Evolutionary conservation across 805 yeast species (phyloP).

Genomic region (Yamadazyma nakazawae): DNA sequence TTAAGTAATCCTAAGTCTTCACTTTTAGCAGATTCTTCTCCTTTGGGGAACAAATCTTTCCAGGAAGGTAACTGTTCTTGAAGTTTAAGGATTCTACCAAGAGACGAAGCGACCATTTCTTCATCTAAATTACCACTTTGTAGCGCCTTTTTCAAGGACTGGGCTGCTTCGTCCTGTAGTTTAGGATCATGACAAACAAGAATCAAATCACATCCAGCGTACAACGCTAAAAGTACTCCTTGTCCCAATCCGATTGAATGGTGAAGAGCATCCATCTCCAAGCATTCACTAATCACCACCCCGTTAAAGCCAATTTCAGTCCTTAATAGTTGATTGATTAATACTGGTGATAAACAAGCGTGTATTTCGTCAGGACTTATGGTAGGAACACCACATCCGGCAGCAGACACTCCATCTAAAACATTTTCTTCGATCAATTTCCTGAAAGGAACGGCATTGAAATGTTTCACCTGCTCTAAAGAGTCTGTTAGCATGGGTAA

Average conservation of each 20-base stretch:
- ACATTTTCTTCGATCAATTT: conserved; percentile 41
- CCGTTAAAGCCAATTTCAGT: conserved; percentile 53
- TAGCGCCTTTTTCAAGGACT: conserved; percentile 36
- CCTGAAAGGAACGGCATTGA: conserved; percentile 50
- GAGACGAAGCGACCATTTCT: conserved; percentile 36
- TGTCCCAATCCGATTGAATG: conserved; percentile 66
- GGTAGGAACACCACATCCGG: conserved; percentile 64
- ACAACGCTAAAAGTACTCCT: conserved; percentile 59
- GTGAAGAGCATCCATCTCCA: conserved; percentile 60
- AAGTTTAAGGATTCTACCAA: conserved; percentile 42
- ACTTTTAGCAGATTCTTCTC: conserved; percentile 23
- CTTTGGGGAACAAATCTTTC: conserved; percentile 41
- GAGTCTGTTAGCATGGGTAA: conserved; percentile 58
- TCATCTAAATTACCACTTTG: conserved; percentile 43
- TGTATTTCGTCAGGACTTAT: conserved; percentile 59
- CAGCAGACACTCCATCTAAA: conserved; percentile 56
- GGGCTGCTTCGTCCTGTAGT: conserved; percentile 55
- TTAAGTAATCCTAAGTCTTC: conserved; percentile 24
- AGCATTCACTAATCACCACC: conserved; percentile 56
- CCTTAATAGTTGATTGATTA: conserved; percentile 49
- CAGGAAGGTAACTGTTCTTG: conserved; percentile 44
- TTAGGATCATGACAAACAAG: conserved; percentile 57
- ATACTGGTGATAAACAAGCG: conserved; percentile 56
- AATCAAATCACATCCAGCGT: conserved; percentile 63
- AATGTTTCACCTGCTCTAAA: conserved; percentile 47